phyloP scores from a whole-genome alignment of 2,329 filamentous ascomycete species.

The Alternaria hordeiaustralica region DNA sequence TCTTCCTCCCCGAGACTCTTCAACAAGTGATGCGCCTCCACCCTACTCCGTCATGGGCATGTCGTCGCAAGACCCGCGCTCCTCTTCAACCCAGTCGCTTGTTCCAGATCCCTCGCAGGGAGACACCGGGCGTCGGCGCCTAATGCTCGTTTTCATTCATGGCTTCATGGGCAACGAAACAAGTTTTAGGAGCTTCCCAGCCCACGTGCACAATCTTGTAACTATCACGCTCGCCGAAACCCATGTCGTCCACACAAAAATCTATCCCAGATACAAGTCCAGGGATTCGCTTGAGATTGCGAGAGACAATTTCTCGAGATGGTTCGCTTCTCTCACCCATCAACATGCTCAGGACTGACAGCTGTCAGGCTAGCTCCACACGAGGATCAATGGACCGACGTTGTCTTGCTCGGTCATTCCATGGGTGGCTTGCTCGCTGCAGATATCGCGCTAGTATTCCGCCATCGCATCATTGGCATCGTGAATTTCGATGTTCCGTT shows the following conservation, averaged over 20 bases:
- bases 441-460: constrained; percentile 76
- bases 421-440: constrained; percentile 87
- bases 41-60: constrained; percentile 33
- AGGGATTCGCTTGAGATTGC: constrained; percentile 75
- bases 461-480: constrained; percentile 79
- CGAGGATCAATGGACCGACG: constrained; percentile 74
- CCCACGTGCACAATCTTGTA: constrained; percentile 80
- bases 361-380: constrained; percentile 73
- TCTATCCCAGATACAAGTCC: constrained; percentile 81
- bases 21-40: constrained; percentile 18
- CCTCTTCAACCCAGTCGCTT: constrained; percentile 56
- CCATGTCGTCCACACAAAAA: constrained; percentile 84
- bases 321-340: constrained; percentile 53
- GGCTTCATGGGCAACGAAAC: constrained; percentile 89
- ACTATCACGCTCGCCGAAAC: constrained; percentile 70
- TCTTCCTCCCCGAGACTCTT: constrained; percentile 38
- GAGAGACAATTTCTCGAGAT: constrained; percentile 80
- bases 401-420: constrained; percentile 84
- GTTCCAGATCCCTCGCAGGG: constrained; percentile 44
- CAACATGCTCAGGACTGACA: constrained; percentile 5
- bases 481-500: constrained; percentile 87
- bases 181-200: constrained; percentile 86
- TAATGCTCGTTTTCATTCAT: constrained; percentile 85
- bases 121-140: constrained; percentile 54
- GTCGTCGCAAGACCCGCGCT: constrained; percentile 51